Percentiles rank a stretch among this genome's conserved stretches.
phyloP scores from a whole-genome alignment of 2,329 filamentous ascomycete genomes.

The Cordyceps tenuipes region DNA sequence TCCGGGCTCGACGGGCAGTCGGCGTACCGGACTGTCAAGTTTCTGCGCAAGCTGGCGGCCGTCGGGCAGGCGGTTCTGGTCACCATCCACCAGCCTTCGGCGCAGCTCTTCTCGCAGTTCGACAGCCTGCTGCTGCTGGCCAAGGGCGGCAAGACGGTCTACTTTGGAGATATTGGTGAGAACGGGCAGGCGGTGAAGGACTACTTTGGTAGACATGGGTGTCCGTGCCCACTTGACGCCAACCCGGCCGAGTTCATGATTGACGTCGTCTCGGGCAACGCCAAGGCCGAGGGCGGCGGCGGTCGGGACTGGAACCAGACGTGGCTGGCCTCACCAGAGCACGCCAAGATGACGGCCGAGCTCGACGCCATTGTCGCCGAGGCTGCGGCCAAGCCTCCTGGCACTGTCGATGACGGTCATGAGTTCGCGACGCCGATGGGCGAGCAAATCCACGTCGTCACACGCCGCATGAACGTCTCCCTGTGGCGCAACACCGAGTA shows the following conservation, averaged over 20 bases:
- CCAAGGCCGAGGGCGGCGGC: conserved; percentile 21
- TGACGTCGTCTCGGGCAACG: conserved; percentile 41
- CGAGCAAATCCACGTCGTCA: conserved; percentile 56
- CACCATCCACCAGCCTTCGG: conserved; percentile 64
- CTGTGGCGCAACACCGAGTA: conserved; percentile 62
- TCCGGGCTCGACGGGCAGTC: conserved; percentile 61
- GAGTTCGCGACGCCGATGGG: conserved; percentile 65
- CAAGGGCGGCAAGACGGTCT: conserved; percentile 57
- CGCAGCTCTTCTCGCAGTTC: conserved; percentile 57
- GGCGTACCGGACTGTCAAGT: conserved; percentile 56
- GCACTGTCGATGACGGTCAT: conserved; percentile 41
- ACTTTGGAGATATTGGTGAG: conserved; percentile 58
- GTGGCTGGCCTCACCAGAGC: conserved; percentile 58
- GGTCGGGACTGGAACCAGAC: conserved; percentile 58
- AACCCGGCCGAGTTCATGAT: conserved; percentile 77
- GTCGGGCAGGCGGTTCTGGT: conserved; percentile 59
- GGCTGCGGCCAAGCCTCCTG: conserved; percentile 37
- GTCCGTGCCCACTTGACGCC: conserved; percentile 49
- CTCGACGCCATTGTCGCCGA: conserved; percentile 54
- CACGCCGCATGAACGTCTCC: conserved; percentile 51
- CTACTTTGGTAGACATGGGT: conserved; percentile 61
- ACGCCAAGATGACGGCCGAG: conserved; percentile 46
- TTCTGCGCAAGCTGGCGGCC: conserved; percentile 57
- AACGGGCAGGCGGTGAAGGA: conserved; percentile 44
- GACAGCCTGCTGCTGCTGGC: conserved; percentile 57